These are phyloP conservation scores for Kodamaea kakaduensis DNA, from an alignment of 805 yeast species.

Conservation along the genomic window DNA sequence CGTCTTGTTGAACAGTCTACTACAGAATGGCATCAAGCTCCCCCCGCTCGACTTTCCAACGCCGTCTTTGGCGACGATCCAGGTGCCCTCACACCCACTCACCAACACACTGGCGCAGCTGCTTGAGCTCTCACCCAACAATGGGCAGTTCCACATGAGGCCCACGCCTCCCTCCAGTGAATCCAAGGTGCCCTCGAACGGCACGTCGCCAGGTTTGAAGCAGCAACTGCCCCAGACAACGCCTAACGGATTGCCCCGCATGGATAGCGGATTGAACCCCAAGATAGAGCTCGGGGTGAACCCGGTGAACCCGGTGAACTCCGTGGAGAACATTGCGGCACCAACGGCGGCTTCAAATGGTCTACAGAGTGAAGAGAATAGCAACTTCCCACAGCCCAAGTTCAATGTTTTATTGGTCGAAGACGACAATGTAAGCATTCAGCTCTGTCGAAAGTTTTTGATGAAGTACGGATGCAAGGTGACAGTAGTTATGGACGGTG, in stretches of 20 bases:
- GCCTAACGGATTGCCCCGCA: constrained; percentile 6
- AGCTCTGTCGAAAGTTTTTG: constrained; percentile 75
- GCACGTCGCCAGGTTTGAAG: constrained; percentile 13
- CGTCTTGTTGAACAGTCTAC: constrained; percentile 45
- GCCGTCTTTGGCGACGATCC: constrained; percentile 23
- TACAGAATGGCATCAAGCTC: constrained; percentile 60
- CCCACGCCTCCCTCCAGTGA: constrained; percentile 11
- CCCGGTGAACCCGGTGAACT: background rate
- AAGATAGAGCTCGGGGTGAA: constrained; percentile 3
- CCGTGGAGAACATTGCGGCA: constrained; percentile 11
- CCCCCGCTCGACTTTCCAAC: constrained; percentile 60
- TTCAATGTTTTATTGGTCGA: constrained; percentile 75
- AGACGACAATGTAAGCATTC: constrained; percentile 79
- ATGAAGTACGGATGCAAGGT: constrained; percentile 89
- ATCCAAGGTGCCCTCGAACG: constrained; percentile 13
- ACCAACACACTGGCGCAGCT: constrained; percentile 1
- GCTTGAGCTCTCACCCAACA: background rate
- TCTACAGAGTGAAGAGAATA: background rate
- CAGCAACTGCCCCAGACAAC: constrained; percentile 4
- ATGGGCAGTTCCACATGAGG: constrained; percentile 6
- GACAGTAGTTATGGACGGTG: constrained; percentile 88
- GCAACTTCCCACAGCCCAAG: constrained; percentile 37
- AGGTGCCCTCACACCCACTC: constrained; percentile 7
- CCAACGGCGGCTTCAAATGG: constrained; percentile 1
- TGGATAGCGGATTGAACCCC: constrained; percentile 5